Evolutionary conservation across 164 flowering plant genomes (phyloP), one percentile per base, ranked within the genome.

Genomic region (Magnolia kwangsiensis): DNA sequence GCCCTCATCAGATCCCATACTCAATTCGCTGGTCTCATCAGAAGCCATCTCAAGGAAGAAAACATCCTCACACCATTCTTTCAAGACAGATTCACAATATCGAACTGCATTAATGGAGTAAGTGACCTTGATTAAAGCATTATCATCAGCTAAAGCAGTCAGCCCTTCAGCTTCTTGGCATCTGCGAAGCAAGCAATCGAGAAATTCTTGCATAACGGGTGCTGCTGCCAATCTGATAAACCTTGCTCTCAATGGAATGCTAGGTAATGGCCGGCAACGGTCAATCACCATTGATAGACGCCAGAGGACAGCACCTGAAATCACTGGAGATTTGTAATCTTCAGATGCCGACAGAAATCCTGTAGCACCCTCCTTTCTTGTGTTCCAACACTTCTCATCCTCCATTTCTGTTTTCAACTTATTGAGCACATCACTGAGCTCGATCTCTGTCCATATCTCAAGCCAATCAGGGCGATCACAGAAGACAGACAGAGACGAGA

Each of bases 141-240:
- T 88, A 69, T 93, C 89, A 80, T 93, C 93, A 1, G 91, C 89
- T 50, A 94, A 76, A 72, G 98, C 97, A 67, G 99, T 96, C 80
- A 95, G 75, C 50, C 94, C 98, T 82, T 94, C 99, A 63, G 99
- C 98, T 86, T 96, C 99, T 86, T 92, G 97, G 84, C 99, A 96
- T 76, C 91, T 92, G 65, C 77, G 83, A 74, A 88, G 84, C 72
- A 92, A 71, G 76, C 83, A 81, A 77, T 88, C 90, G 79, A 88
- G 75, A 82, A 89, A 89, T 63, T 85, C 87, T n/a, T 76, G 88
- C 76, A 96, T 71, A 50, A 90, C 80, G 21, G 95, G 96, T 50
- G 80, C 81, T 72, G 82, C 92, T 55, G 88, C 83, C 77, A 91
- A 82, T 83, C 83, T 87, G 59, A 89, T 72, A 86, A 94, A 96